These are phyloP conservation scores for Solanum chacoense DNA, from an alignment of 305 asterid species.

Conservation along the genomic window DNA sequence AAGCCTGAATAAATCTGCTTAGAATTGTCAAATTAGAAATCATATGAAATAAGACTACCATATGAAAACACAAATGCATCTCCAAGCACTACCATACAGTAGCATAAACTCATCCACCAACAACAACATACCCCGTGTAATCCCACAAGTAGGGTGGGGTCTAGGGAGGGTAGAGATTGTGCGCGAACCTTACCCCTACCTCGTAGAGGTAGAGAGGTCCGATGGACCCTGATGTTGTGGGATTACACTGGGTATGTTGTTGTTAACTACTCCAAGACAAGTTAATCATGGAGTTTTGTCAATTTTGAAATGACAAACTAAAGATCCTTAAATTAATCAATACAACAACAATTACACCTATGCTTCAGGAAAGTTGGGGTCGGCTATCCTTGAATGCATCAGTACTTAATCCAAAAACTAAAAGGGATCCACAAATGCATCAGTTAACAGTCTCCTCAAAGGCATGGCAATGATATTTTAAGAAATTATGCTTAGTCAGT, in stretches of 20 bases:
- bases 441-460: neutral
- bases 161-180: neutral
- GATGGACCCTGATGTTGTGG: neutral
- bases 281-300: neutral
- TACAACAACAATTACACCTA: neutral
- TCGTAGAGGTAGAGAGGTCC: neutral
- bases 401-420: neutral
- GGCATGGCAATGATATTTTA: neutral
- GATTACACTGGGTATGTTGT: neutral
- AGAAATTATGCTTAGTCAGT: neutral
- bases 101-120: neutral
- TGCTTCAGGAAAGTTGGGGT: neutral
- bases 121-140: neutral
- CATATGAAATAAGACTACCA: conserved; percentile 4
- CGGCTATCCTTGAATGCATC: neutral
- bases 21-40: conserved; percentile 14
- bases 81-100: neutral
- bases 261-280: neutral
- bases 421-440: neutral
- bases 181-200: neutral
- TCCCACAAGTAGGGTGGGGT: neutral
- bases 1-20: conserved; percentile 78
- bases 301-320: neutral
- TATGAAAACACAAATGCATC: neutral
- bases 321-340: neutral